Evolutionary conservation across 805 yeast species (phyloP), one percentile per base, ranked within the genome.

Genomic region (Sporopachydermia quercuum): DNA sequence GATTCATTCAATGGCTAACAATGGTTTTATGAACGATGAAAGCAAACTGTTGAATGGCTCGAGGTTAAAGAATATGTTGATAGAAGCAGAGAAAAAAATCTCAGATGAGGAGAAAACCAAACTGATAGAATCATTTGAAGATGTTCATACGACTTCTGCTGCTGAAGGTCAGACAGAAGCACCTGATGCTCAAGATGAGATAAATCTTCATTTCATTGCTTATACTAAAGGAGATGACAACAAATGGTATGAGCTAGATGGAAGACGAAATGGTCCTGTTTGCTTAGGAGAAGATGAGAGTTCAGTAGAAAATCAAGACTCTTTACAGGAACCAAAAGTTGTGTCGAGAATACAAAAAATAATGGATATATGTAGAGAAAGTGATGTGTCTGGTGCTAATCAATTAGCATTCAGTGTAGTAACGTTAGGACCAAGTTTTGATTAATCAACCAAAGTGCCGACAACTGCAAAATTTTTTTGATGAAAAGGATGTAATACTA

Each of bases 231-330:
- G 58, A 27, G 58, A 61, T 8, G 67, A 73, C 45, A 72, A 71
- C 5, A 72, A 71, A 43, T 52, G 89, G 15, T 83, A 74, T 50
- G 97, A 89, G 57, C 65, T 89, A 27, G 98, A 89, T 53, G 98
- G 98, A 1, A 68, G 97, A 46, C 66, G 93, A 46, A 58, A 58
- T 27, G 91, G 94, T 0, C 85, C 95, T 0, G 65, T 78, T 27
- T 74, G 70, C 43, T 59, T 85, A 34, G 86, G 76, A 3, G 39
- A 48, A 3, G 49, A 56, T 4, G 41, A 44, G 1, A 45, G 53
- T 1, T 50, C 57, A 4, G 54, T 49, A 2, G 61, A 58, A 3
- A 54, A 46, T 3, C 45, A 50, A 1, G 77, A 78, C 47, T 65
- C 82, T 23, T 44, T 82, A n/a, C 63, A 66, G 18, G 76, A 75